These are phyloP conservation scores for Leccinum variicolor DNA, from an alignment of 768 basidiomycete genomes.

Conservation along the genomic window DNA sequence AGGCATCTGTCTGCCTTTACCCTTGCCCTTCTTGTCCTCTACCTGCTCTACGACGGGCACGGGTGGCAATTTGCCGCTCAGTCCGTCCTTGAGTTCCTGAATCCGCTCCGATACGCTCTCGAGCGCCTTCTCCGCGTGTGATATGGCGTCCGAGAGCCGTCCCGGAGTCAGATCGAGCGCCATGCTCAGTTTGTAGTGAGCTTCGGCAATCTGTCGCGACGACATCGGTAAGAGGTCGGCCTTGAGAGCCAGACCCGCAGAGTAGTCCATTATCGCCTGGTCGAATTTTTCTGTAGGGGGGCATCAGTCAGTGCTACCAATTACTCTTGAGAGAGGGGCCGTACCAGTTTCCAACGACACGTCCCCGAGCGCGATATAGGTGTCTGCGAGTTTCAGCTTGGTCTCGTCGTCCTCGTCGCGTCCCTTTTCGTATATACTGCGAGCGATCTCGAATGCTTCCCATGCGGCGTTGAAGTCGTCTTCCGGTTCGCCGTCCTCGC, in stretches of 20 bases:
- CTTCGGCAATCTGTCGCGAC: conserved; percentile 92
- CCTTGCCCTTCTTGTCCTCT: conserved; percentile 62
- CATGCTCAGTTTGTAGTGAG: conserved; percentile 91
- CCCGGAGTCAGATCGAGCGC: conserved; percentile 89
- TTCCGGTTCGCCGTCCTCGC: conserved; percentile 57
- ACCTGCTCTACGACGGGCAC: conserved; percentile 32
- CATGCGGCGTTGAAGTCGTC: conserved; percentile 98
- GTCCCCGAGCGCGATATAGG: conserved; percentile 87
- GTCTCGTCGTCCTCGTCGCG: conserved; percentile 54
- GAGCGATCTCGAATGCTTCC: conserved; percentile 94
- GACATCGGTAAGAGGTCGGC: conserved; percentile 69
- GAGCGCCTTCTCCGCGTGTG: conserved; percentile 76
- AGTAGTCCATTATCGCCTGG: conserved; percentile 88
- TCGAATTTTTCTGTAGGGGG: conserved; percentile 81
- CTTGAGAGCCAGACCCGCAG: conserved; percentile 73
- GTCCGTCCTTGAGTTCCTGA: conserved; percentile 49
- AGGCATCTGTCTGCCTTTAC: conserved; percentile 46
- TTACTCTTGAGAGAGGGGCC: conserved; percentile 17
- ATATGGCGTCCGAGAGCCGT: conserved; percentile 75
- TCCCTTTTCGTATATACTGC: conserved; percentile 78
- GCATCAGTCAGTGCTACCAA: neutral
- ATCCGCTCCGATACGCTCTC: conserved; percentile 74
- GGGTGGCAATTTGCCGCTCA: conserved; percentile 32
- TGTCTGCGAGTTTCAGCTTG: conserved; percentile 85
- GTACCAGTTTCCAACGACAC: conserved; percentile 95